Percentiles rank a stretch among this genome's conserved stretches.
These are phyloP conservation scores for Inga laurina DNA, from an alignment of 306 rosid genomes.

Conservation along the genomic window DNA sequence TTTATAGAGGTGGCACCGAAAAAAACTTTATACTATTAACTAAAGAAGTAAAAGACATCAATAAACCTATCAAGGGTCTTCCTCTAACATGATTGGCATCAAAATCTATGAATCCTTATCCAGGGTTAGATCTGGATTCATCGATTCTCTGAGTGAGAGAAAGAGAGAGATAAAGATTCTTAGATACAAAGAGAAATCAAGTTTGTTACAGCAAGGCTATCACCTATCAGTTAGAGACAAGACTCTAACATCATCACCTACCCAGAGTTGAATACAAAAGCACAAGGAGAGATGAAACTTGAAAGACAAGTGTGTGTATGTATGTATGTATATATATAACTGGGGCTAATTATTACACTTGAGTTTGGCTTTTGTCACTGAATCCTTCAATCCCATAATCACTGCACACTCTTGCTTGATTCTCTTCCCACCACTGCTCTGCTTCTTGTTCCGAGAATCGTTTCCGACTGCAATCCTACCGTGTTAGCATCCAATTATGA, in stretches of 20 bases:
- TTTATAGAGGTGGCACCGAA: not conserved
- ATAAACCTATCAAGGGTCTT: not conserved
- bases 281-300: constrained; percentile 8
- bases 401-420: constrained; percentile 58
- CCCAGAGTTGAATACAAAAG: constrained; percentile 14
- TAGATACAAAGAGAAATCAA: constrained; percentile 29
- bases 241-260: constrained; percentile 40
- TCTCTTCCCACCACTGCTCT: constrained; percentile 86
- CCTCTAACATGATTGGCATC: not conserved
- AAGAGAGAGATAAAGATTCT: not conserved
- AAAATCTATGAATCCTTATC: not conserved
- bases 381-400: constrained; percentile 73
- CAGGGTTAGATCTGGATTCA: not conserved
- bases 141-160: not conserved
- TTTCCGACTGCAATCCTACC: constrained; percentile 57
- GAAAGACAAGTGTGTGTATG: constrained; percentile 27
- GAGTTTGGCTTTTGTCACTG: constrained; percentile 39
- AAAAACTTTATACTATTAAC: not conserved
- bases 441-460: constrained; percentile 71
- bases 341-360: constrained; percentile 38
- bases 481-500: not conserved
- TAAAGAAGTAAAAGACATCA: not conserved
- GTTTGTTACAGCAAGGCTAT: constrained; percentile 32
- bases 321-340: not conserved
- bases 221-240: constrained; percentile 30